Base-by-base conservation (phyloP, 2,329 filamentous ascomycete genomes). In the Colletotrichum trifolii region DNA sequence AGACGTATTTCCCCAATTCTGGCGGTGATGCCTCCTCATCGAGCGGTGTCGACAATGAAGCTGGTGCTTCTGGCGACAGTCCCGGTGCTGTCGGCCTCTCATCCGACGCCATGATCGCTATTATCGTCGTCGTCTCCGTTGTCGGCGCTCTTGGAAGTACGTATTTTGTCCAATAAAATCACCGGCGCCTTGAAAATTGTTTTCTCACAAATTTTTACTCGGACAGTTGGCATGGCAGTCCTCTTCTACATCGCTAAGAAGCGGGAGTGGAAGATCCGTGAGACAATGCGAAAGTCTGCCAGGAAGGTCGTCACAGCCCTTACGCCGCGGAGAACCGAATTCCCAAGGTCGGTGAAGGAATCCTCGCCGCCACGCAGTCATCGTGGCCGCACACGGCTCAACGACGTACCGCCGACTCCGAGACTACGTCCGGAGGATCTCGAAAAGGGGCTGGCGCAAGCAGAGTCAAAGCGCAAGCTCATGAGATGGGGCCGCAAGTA, bases 211-310 rank as follows among this genome's bases (percentile, higher is more conserved):
- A n/a, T 2, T 3, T 17, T 38, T 54, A 34, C 34, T 39, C 2
- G 9, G 50, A 45, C 69, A 91, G 91, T 89, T 67, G 83, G 82
- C 25, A 89, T 85, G 39, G 86, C 88, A 3, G 79, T 87, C 2
- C 86, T 96, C 35, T 96, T 91, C 80, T 93, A 90, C 76, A 75
- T 95, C 42, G 91, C 93, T 60, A 96, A 96, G 83, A 94, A 93
- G 80, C 87, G 89, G 50, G 91, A 94, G 76, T 96, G 93, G 93
- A 91, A 89, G 69, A 82, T 96, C 69, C 87, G 89, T 64, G 87
- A 92, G 73, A 91, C 84, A 36, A 82, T 96, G 62, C 86, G 89
- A 60, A 87, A 86, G 68, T 94, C 91, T 2, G 87, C 88, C 38
- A 83, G 82, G 67, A 87, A 82, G 72, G 86, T 90, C 35, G 86